Percentiles rank a stretch among this genome's conserved stretches.
Evolutionary conservation across 352 stramenopile species (phyloP).

Genomic region (Globisporangium heterothallicum): DNA sequence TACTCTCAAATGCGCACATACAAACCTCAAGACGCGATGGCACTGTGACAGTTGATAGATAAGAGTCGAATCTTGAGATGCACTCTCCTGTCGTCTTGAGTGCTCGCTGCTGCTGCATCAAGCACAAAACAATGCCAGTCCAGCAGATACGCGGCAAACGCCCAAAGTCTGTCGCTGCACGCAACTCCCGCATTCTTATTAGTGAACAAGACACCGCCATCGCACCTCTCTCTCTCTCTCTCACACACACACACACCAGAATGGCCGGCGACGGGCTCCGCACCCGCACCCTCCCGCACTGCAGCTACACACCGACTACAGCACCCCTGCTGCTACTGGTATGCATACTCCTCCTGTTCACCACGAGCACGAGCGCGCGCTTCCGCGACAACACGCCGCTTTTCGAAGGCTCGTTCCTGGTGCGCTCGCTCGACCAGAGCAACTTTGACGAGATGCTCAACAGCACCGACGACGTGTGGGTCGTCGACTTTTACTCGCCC

Average conservation of each 20-base stretch:
- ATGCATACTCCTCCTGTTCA: not conserved
- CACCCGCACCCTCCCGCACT: not conserved
- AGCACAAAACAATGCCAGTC: not conserved
- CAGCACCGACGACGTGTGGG: conserved; percentile 50
- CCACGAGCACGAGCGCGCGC: not conserved
- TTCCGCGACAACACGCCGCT: conserved; percentile 52
- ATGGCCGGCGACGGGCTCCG: not conserved
- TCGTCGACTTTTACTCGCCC: conserved; percentile 83
- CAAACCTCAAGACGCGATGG: too few species aligned
- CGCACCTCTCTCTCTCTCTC: not conserved
- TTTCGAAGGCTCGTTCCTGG: conserved; percentile 66
- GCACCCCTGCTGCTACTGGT: not conserved
- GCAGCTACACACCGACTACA: too few species aligned
- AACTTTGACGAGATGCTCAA: conserved; percentile 46
- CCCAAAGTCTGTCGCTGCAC: not conserved
- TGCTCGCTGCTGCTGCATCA: too few species aligned
- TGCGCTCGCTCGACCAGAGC: conserved; percentile 31
- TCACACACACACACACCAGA: not conserved
- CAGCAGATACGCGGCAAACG: not conserved
- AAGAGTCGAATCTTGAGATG: not conserved
- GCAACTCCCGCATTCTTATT: not conserved
- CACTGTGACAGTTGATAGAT: too few species aligned
- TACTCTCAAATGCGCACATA: too few species aligned
- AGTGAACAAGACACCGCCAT: not conserved
- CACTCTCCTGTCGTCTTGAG: too few species aligned